A percentile compares a stretch with the other conserved stretches of the same genome.
These are phyloP conservation scores for Cinnamomum micranthum DNA, from an alignment of 164 flowering plant genomes.

Conservation along the genomic window DNA sequence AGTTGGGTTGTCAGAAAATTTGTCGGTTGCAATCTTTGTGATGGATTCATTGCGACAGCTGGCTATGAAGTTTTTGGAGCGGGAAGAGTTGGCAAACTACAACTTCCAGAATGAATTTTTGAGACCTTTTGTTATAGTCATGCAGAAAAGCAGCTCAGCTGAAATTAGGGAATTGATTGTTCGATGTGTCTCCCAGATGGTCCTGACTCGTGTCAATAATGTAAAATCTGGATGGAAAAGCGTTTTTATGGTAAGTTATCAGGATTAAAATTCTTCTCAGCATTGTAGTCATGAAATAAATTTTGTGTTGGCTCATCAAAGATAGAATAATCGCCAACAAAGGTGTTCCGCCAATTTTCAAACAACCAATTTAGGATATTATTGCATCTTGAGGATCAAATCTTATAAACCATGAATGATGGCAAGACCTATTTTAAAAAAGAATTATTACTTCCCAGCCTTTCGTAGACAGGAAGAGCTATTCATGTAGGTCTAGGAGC, in stretches of 20 bases:
- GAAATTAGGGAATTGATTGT: constrained; percentile 95
- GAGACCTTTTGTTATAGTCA: constrained; percentile 92
- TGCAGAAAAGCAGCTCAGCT: constrained; percentile 87
- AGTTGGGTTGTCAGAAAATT: constrained; percentile 94
- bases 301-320: too few species aligned
- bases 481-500: too few species aligned
- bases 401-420: too few species aligned
- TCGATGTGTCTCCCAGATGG: constrained; percentile 99
- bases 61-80: constrained; percentile 96
- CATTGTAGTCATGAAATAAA: too few species aligned
- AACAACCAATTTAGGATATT: too few species aligned
- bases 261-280: too few species aligned
- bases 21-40: constrained; percentile 94
- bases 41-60: constrained; percentile 98
- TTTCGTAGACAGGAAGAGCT: too few species aligned
- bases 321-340: too few species aligned
- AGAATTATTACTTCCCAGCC: too few species aligned
- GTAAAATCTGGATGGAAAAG: constrained; percentile 99
- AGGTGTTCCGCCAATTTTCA: too few species aligned
- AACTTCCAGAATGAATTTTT: constrained; percentile 98
- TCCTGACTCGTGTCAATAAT: constrained; percentile 92
- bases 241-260: constrained; percentile 76
- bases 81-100: constrained; percentile 96
- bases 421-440: too few species aligned
- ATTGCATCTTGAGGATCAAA: too few species aligned